Evolutionary conservation across 345 rosid genomes (phyloP).

Genomic region (Aquilaria malaccensis): DNA sequence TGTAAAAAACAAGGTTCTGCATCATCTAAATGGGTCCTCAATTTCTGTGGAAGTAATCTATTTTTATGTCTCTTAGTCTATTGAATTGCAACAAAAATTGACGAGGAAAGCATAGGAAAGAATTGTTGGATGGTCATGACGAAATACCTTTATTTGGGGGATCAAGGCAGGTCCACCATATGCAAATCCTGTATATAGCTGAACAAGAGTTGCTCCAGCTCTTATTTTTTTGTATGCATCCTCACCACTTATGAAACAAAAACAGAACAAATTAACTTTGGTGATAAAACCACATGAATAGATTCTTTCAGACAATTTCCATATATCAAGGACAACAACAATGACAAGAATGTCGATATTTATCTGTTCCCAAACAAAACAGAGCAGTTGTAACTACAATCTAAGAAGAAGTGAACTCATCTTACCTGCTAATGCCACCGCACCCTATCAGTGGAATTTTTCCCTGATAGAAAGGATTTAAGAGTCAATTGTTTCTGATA

Average conservation of each 20-base stretch:
- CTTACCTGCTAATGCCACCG: constrained; percentile 88
- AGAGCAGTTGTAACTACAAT: background rate
- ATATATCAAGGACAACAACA: background rate
- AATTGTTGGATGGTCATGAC: background rate
- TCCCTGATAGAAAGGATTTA: constrained; percentile 46
- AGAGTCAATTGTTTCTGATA: constrained; percentile 4
- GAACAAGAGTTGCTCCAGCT: constrained; percentile 96
- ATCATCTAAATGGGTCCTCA: too few relatives aligned
- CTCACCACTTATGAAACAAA: constrained; percentile 61
- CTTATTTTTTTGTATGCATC: constrained; percentile 93
- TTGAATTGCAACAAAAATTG: background rate
- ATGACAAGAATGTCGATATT: background rate
- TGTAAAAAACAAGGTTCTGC: too few relatives aligned
- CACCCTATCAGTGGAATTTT: constrained; percentile 89
- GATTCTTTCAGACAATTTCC: background rate
- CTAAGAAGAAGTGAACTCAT: background rate
- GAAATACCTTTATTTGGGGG: constrained; percentile 76
- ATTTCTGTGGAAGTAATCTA: background rate
- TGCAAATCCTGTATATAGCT: constrained; percentile 89
- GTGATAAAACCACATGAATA: background rate
- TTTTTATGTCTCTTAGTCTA: background rate
- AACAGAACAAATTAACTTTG: background rate
- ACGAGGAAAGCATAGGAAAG: too few relatives aligned
- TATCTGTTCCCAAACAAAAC: background rate
- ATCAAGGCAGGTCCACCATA: constrained; percentile 97